Base-by-base conservation (phyloP, 106 monocot genomes). In the Acorus calamus region DNA sequence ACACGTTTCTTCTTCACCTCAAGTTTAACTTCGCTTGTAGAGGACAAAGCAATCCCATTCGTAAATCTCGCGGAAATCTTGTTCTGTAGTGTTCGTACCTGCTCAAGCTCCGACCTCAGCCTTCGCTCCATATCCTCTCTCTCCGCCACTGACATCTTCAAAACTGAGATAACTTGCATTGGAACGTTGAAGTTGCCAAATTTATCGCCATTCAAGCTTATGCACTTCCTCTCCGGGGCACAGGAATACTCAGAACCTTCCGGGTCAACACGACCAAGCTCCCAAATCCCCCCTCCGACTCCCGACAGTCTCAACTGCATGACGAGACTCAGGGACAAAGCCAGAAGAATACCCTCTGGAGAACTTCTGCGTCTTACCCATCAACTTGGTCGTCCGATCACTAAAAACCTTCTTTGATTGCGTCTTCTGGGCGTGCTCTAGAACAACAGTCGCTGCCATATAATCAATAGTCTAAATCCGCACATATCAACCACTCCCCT, bases 271-370 rank as follows among this genome's bases (percentile, higher is more conserved):
- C 76, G 77, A 11, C 74, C 75, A 2, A 81, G 75, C 73, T 86
- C 7, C 68, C 77, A 57, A 87, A 77, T 42, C 81, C 28, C 28
- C 28, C 82, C 70, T 91, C 87, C 1, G 90, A 84, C 60, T 96
- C 96, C 5, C 90, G 7, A 90, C 58, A 6, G 80, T 83, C 64
- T 96, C 96, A 48, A 79, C 87, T 14, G 79, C 74, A 66, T 96
- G 82, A 4, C 78, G 76, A 13, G 80, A 80, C 8, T 87, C 96
- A 3, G 87, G 78, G 52, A 81, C 70, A 60, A 78, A 84, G 3
- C 76, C 84, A n/a, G 83, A 66, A 14, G 76, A 69, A 52, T 65
- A 56, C 0, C 70, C 78, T 50, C 70, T 76, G 7, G 78, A 76
- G 67, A 79, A 76, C 55, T 71, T 89, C n/a, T 81, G 81, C 11